Percentiles rank a stretch among this genome's conserved stretches.
These are phyloP conservation scores for Rhodofomes roseus DNA, from an alignment of 1,284 basidiomycete species.

Conservation along the genomic window DNA sequence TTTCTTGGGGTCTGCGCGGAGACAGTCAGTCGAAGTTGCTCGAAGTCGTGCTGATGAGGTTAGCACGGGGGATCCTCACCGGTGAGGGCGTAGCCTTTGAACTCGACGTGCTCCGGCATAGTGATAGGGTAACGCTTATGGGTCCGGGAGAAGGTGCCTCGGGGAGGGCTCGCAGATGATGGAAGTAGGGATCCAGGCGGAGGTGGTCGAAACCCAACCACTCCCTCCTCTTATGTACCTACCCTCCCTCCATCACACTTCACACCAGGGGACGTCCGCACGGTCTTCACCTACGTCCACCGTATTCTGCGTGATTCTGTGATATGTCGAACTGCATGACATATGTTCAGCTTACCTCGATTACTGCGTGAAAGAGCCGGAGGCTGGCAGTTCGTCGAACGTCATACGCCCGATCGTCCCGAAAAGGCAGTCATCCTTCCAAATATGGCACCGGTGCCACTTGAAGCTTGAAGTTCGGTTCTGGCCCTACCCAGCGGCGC, in stretches of 20 bases:
- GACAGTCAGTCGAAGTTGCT: neutral
- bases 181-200: neutral
- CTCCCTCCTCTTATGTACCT: neutral
- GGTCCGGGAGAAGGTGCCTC: neutral
- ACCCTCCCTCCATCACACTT: neutral
- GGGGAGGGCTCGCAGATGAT: neutral
- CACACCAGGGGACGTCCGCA: neutral
- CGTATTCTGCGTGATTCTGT: neutral
- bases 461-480: too few species aligned
- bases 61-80: slow-evolving; percentile 1
- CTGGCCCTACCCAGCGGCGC: too few species aligned
- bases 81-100: slow-evolving; percentile 21
- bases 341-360: neutral
- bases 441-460: neutral
- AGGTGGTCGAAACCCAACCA: neutral
- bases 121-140: neutral
- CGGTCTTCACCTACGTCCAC: neutral
- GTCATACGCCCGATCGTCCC: neutral
- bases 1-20: slow-evolving; percentile 15
- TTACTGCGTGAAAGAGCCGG: neutral
- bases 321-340: neutral
- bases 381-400: neutral
- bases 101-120: slow-evolving; percentile 8
- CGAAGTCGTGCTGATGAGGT: too few species aligned
- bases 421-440: neutral